Percentiles rank a stretch among this genome's conserved stretches.
These are phyloP conservation scores for Geotrichum macrosporum DNA, from an alignment of 1,139 yeast genomes.

Conservation along the genomic window DNA sequence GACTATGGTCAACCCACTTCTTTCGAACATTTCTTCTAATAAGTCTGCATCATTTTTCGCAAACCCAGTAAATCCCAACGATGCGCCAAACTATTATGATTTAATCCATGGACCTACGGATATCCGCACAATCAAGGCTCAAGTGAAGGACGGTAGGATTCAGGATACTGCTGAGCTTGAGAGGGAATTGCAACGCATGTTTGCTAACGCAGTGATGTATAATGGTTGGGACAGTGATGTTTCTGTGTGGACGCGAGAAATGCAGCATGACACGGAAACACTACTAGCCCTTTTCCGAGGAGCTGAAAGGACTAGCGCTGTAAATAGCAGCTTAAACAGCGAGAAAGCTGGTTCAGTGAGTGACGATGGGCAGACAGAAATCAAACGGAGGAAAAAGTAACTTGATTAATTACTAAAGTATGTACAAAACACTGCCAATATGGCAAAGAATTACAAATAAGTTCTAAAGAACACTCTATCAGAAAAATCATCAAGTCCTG, in stretches of 20 bases:
- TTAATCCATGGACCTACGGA: slow-evolving; percentile 64
- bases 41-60: slow-evolving; percentile 71
- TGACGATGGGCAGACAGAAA: slow-evolving; percentile 3
- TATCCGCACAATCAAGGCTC: slow-evolving; percentile 55
- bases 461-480: background rate
- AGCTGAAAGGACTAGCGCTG: slow-evolving; percentile 29
- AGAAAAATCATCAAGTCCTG: no score
- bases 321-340: background rate
- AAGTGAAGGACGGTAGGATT: slow-evolving; percentile 57
- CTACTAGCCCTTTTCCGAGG: slow-evolving; percentile 37
- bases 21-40: slow-evolving; percentile 64
- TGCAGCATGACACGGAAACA: slow-evolving; percentile 45
- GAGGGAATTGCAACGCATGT: slow-evolving; percentile 68
- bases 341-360: slow-evolving; percentile 7
- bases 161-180: slow-evolving; percentile 52
- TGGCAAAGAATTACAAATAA: background rate
- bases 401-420: background rate
- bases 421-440: slow-evolving; percentile 6
- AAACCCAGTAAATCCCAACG: slow-evolving; percentile 61
- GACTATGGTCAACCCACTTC: slow-evolving; percentile 44
- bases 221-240: slow-evolving; percentile 64
- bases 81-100: slow-evolving; percentile 64
- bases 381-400: slow-evolving; percentile 6
- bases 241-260: slow-evolving; percentile 58
- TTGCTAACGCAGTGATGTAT: slow-evolving; percentile 80